Evolutionary conservation across 768 basidiomycete genomes (phyloP).

Genomic region (Leucocoprinus sp.): DNA sequence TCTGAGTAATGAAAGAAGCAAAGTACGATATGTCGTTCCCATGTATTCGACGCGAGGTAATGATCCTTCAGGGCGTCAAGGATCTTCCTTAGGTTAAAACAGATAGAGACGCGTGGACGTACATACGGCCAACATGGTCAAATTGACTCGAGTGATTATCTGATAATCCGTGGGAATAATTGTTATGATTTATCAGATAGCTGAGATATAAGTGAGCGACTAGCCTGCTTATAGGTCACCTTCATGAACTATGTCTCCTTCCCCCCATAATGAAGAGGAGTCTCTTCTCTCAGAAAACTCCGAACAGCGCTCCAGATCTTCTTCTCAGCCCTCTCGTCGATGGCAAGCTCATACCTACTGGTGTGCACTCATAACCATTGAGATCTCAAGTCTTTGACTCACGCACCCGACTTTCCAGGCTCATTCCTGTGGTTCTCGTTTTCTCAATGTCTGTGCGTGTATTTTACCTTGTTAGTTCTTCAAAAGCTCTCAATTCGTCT

Average conservation of each 20-base stretch:
- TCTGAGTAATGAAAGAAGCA: too few relatives aligned
- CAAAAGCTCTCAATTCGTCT: constrained; percentile 9
- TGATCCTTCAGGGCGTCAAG: too few relatives aligned
- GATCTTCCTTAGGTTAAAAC: too few relatives aligned
- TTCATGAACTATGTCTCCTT: background rate
- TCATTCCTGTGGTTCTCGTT: constrained; percentile 61
- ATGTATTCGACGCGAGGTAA: too few relatives aligned
- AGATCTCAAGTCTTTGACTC: background rate
- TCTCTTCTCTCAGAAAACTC: constrained; percentile 1
- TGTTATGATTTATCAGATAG: constrained; percentile 11
- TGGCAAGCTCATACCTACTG: constrained; percentile 38
- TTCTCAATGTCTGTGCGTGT: constrained; percentile 57
- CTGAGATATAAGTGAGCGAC: background rate
- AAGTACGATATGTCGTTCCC: constrained; percentile 4
- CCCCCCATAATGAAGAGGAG: constrained; percentile 3
- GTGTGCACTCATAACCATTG: constrained; percentile 19
- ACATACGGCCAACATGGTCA: background rate
- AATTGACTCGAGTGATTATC: background rate
- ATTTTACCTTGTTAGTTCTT: background rate
- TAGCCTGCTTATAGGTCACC: background rate
- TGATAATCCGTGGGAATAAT: constrained; percentile 6
- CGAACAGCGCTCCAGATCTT: background rate
- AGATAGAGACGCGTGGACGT: too few relatives aligned
- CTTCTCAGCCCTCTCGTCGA: background rate
- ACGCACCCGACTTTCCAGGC: constrained; percentile 32